phyloP scores from a whole-genome alignment of 768 basidiomycete species.

The Leccinum olivaceopallidum region DNA sequence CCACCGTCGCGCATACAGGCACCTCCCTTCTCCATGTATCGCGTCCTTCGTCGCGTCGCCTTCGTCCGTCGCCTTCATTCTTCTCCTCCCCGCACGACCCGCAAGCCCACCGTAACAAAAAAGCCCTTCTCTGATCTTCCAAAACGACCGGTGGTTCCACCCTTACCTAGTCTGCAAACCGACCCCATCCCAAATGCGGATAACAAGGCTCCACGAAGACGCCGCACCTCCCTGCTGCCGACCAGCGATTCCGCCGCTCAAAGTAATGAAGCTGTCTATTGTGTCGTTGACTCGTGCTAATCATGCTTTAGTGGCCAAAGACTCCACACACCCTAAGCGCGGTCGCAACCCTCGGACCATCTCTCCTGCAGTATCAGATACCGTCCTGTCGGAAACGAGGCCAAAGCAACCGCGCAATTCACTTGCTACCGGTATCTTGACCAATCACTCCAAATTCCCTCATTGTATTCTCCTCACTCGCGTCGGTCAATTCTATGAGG shows the following conservation, averaged over 20 bases:
- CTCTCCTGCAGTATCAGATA: background rate
- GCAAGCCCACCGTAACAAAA: conserved; percentile 34
- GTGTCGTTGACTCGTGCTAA: background rate
- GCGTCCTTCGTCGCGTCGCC: conserved; percentile 15
- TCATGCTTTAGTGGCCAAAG: background rate
- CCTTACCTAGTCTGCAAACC: background rate
- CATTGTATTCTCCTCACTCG: conserved; percentile 89
- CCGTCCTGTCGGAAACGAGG: background rate
- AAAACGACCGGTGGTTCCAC: conserved; percentile 26
- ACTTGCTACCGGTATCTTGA: conserved; percentile 68
- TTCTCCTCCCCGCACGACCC: background rate
- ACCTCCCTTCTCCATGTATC: conserved; percentile 7
- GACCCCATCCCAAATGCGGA: background rate
- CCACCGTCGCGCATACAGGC: conserved; percentile 34
- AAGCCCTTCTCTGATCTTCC: conserved; percentile 66
- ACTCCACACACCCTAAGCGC: conserved; percentile 12
- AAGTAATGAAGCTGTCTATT: conserved; percentile 6
- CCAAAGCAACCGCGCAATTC: conserved; percentile 40
- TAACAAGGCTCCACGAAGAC: background rate
- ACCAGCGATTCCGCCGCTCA: conserved; percentile 1
- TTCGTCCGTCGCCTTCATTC: conserved; percentile 13
- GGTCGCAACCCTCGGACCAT: conserved; percentile 19
- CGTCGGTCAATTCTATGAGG: conserved; percentile 96
- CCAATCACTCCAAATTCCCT: conserved; percentile 75
- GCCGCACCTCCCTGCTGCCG: background rate